Evolutionary conservation across 1,284 basidiomycete genomes (phyloP), one percentile per base, ranked within the genome.

Genomic region (Rhodotorula sp.): DNA sequence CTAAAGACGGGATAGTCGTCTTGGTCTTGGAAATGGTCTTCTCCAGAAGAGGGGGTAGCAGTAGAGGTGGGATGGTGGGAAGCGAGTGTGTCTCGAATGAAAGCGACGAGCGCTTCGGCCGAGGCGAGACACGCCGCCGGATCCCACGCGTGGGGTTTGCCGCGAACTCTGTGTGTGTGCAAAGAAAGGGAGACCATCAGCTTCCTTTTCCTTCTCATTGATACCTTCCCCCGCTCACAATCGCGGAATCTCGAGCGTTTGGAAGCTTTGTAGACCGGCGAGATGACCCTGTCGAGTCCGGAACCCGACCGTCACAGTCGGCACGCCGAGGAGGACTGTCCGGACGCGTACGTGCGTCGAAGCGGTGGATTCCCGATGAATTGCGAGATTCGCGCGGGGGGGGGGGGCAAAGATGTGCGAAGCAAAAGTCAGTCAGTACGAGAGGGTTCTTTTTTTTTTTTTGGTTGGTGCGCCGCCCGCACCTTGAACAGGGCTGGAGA

Each of bases 291-390:
- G 82, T 23, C 88, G 88, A 58, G 90, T 92, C 64, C 96, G 88
- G 81, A 98, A 99, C 20, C 96, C 96, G 21, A 98, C 91, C 23
- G 95, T 84, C 65, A 99, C 89, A 79, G 90, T 89, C 89, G 95
- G 79, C 3, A 76, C 59, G 64, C 77, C 79, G 21, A 79, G 76
- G 0, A 78, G 72, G 49, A 78, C 77, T 79, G 29, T 29, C 3
- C 29, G 29, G 29, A 29, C 29, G 29, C 29, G 29, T 29, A 29
- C 29, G 29, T 29, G 29, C 29, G 29, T 29, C 29, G 29, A 29
- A 3, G 29, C 29, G 29, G 29, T 29, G 29, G 29, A 29, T 29
- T 29, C 29, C 29, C 29, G 29, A 29, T 29, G 29, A 3, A 29
- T 29, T 29, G 29, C 29, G 29, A 29, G 29, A 29, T 29, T 29